Base-by-base conservation (phyloP, 2,329 filamentous ascomycete genomes). In the Neonectria magnoliae region DNA sequence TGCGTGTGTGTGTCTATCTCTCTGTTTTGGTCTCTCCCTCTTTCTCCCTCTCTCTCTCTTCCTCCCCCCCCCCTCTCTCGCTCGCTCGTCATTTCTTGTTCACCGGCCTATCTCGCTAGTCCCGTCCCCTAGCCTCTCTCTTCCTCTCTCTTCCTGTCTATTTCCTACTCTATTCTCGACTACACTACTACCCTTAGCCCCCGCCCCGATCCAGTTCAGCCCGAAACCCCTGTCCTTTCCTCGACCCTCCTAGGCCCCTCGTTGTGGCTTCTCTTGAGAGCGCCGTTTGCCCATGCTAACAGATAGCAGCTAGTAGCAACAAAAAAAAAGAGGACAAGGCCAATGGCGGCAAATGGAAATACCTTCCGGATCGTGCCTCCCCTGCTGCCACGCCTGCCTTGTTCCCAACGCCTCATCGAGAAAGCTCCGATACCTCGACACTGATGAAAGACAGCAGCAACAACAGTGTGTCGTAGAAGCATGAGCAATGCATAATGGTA, bases 171-270 rank as follows among this genome's bases (percentile, higher is more conserved):
- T 42, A 42, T 42, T 18, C 38, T 41, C 7, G 2, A n/a, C 38
- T 9, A 18, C 38, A 38, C 36, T 38, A 38, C 36, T 38, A 42
- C 38, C 18, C 38, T 41, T 18, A 18, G 38, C 10, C 7, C 31
- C n/a, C 36, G 31, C 27, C 22, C 25, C 41, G 50, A 42, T 38
- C 61, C 38, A 60, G 62, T 68, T 71, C 68, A 72, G 70, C 68
- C 65, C 62, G 59, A 27, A 42, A 48, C 42, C 56, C 52, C 51
- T 64, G 65, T 25, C 53, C 51, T 18, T 60, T 38, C 33, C 44
- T 47, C 48, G 61, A 55, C 59, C 31, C 57, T 57, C 65, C 51
- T 58, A 18, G 52, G 48, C 52, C 31, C 57, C 57, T 57, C 38
- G 25, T 62, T 60, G 33, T 54, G 38, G 31, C 56, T 25, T 36